These are phyloP conservation scores for Xylariales sp. DNA, from an alignment of 2,329 filamentous ascomycete species.

Conservation along the genomic window DNA sequence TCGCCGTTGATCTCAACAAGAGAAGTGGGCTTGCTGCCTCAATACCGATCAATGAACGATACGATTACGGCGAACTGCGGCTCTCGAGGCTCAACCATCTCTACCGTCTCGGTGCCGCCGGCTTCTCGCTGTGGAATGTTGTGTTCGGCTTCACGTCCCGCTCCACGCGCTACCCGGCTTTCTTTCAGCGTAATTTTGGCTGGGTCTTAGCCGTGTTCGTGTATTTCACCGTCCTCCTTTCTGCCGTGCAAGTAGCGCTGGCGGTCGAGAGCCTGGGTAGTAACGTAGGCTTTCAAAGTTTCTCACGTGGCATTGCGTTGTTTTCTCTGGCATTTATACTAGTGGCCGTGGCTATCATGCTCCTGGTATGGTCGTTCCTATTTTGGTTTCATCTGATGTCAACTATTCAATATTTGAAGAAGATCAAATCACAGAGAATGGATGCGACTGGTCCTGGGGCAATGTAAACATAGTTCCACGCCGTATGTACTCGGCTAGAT, in stretches of 20 bases:
- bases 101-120: slow-evolving; percentile 45
- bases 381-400: slow-evolving; percentile 45
- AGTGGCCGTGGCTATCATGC: slow-evolving; percentile 32
- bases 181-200: slow-evolving; percentile 53
- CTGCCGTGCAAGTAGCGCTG: slow-evolving; percentile 53
- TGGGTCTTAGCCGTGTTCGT: slow-evolving; percentile 49
- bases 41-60: slow-evolving; percentile 52
- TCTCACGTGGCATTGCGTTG: slow-evolving; percentile 43
- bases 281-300: slow-evolving; percentile 39
- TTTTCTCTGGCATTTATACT: slow-evolving; percentile 39
- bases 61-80: slow-evolving; percentile 58
- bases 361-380: slow-evolving; percentile 40
- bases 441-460: background rate
- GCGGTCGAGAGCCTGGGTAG: slow-evolving; percentile 41
- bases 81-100: slow-evolving; percentile 57
- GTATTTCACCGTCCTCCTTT: slow-evolving; percentile 52
- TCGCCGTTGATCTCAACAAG: background rate
- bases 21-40: slow-evolving; percentile 36
- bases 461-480: background rate
- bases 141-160: slow-evolving; percentile 48
- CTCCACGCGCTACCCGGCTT: slow-evolving; percentile 51
- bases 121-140: slow-evolving; percentile 42
- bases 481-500: background rate
- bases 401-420: slow-evolving; percentile 36
- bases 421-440: slow-evolving; percentile 19